phyloP scores from a whole-genome alignment of 2,329 filamentous ascomycete genomes.

The Fusarium chaquense region DNA sequence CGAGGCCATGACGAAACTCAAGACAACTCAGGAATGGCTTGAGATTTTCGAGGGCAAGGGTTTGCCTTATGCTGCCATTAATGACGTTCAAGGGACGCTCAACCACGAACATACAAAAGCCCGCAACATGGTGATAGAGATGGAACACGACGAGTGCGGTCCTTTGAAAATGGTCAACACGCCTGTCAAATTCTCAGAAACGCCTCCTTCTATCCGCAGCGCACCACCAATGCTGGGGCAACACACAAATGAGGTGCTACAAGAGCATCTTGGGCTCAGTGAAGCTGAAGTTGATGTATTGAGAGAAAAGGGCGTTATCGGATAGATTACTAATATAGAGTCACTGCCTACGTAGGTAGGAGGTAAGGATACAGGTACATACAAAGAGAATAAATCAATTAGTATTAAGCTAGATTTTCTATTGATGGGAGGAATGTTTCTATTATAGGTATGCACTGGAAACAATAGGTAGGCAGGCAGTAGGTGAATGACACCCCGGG shows the following conservation, averaged over 20 bases:
- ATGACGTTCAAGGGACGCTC: constrained; percentile 87
- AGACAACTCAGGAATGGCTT: constrained; percentile 90
- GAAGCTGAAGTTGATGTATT: constrained; percentile 70
- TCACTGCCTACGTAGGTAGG: not conserved
- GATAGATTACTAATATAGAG: constrained; percentile 52
- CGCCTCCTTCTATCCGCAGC: constrained; percentile 78
- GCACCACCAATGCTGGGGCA: constrained; percentile 88
- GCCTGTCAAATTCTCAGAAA: constrained; percentile 92
- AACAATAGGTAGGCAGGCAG: constrained; percentile 7
- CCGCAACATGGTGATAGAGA: constrained; percentile 88
- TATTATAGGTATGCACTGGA: not conserved
- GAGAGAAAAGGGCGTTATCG: constrained; percentile 74
- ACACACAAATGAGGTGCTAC: constrained; percentile 84
- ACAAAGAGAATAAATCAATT: not conserved
- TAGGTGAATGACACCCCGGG: not conserved
- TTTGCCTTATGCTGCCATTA: constrained; percentile 92
- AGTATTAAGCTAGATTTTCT: not conserved
- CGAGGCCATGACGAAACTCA: constrained; percentile 77
- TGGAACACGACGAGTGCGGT: constrained; percentile 86
- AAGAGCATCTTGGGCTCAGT: constrained; percentile 70
- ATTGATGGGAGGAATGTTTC: not conserved
- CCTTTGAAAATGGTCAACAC: constrained; percentile 92
- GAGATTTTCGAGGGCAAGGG: constrained; percentile 88
- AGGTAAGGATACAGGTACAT: not conserved
- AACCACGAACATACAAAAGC: constrained; percentile 87